A percentile compares a stretch with the other conserved stretches of the same genome.
These are phyloP conservation scores for Rhododendron vialii DNA, from an alignment of 148 eudicot species.

Conservation along the genomic window DNA sequence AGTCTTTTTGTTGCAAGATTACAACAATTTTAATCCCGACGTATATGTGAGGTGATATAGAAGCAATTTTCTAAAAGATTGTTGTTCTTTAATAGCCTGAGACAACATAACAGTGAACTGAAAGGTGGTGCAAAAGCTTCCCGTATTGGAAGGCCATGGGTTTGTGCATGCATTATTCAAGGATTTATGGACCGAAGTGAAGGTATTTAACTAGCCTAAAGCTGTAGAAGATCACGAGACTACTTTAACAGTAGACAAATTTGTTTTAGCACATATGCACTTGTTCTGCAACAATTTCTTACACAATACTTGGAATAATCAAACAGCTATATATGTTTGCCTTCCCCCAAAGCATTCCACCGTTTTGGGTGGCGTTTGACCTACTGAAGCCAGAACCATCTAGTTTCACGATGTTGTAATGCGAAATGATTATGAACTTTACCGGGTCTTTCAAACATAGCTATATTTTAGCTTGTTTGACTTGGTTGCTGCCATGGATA, in stretches of 20 bases:
- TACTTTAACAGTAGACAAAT: not conserved
- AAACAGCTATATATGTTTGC: not conserved
- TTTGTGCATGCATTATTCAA: slow-evolving; percentile 70
- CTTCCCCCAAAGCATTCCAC: not conserved
- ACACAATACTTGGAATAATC: not conserved
- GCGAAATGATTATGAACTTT: not conserved
- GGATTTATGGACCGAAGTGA: slow-evolving; percentile 52
- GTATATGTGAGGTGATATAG: not conserved
- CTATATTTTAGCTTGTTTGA: not conserved
- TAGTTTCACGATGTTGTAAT: not conserved
- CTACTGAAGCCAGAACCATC: not conserved
- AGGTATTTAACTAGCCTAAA: slow-evolving; percentile 32
- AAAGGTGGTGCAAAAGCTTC: slow-evolving; percentile 89
- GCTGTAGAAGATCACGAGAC: not conserved
- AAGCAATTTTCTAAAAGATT: slow-evolving; percentile 3
- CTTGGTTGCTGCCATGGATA: not conserved
- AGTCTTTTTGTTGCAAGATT: not conserved
- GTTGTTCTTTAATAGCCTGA: slow-evolving; percentile 37
- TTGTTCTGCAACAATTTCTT: not conserved
- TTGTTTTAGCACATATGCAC: not conserved
- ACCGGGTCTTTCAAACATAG: not conserved
- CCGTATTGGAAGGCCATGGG: slow-evolving; percentile 78
- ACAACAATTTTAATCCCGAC: no score
- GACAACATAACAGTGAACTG: slow-evolving; percentile 76
- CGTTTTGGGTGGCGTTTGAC: not conserved